Percentiles rank a stretch among this genome's conserved stretches.
Evolutionary conservation across 2,329 filamentous ascomycete species (phyloP).

Genomic region (Monilinia fructicola): DNA sequence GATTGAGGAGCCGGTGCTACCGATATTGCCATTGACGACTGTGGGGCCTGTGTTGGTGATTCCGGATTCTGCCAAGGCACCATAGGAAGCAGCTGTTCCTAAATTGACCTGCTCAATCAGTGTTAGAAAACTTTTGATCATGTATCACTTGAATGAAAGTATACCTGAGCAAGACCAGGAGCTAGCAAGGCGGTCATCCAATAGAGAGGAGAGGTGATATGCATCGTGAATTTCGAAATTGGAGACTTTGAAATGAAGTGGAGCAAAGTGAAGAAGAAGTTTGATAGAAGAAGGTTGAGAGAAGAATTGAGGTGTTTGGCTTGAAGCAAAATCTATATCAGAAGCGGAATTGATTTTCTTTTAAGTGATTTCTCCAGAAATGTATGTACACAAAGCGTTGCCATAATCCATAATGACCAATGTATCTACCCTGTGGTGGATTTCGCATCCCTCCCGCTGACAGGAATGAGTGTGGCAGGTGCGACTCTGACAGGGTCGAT

Average conservation of each 20-base stretch:
- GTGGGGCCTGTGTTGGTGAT: constrained; percentile 29
- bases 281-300: background rate
- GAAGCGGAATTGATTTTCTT: background rate
- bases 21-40: constrained; percentile 27
- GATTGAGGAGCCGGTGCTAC: constrained; percentile 28
- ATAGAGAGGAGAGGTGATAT: constrained; percentile 9
- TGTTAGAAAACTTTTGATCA: background rate
- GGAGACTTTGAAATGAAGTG: background rate
- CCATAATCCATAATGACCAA: background rate
- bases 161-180: constrained; percentile 12
- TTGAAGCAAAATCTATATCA: background rate
- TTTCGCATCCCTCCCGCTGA: too few species aligned
- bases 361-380: background rate
- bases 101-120: constrained; percentile 27
- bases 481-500: too few species aligned
- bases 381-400: background rate
- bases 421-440: background rate
- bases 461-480: too few species aligned
- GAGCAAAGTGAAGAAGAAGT: background rate
- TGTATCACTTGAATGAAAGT: too few species aligned
- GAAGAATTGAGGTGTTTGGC: background rate
- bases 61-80: constrained; percentile 21
- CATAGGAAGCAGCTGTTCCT: constrained; percentile 26
- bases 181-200: constrained; percentile 1
- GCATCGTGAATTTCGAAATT: background rate